Evolutionary conservation across 331 rosid genomes (phyloP).

Genomic region (Arachis monticola): DNA sequence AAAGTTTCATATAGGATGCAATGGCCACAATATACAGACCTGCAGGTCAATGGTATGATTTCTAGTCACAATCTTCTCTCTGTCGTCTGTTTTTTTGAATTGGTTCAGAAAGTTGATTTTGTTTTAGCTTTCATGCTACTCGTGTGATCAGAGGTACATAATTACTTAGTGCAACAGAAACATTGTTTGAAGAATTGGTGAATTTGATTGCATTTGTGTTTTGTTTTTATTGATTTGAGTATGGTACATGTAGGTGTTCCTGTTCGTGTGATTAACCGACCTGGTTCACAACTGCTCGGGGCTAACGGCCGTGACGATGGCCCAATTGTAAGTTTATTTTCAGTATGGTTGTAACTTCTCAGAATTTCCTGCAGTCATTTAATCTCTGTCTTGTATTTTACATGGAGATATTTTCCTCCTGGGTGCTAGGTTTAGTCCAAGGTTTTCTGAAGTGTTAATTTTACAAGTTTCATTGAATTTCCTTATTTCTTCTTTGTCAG

Average conservation of each 20-base stretch:
- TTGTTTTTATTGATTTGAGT: conserved; percentile 29
- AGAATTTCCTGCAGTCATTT: not conserved
- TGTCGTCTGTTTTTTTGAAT: conserved; percentile 23
- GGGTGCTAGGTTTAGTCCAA: conserved; percentile 1
- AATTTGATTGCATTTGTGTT: conserved; percentile 15
- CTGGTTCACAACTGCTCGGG: conserved; percentile 91
- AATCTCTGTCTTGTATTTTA: conserved; percentile 7
- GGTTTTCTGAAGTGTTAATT: not conserved
- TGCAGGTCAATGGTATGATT: conserved; percentile 88
- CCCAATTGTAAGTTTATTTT: conserved; percentile 72
- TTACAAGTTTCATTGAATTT: conserved; percentile 30
- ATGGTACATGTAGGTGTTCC: conserved; percentile 57
- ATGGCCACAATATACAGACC: conserved; percentile 93
- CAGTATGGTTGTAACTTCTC: conserved; percentile 25
- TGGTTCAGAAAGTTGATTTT: conserved; percentile 18
- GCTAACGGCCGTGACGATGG: conserved; percentile 98
- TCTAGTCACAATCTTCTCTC: not conserved
- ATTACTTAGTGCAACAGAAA: not conserved
- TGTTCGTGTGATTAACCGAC: conserved; percentile 93
- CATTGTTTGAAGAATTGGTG: not conserved
- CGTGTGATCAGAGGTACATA: conserved; percentile 4
- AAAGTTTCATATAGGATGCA: conserved; percentile 98
- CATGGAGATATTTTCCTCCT: conserved; percentile 15
- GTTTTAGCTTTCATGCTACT: conserved; percentile 4
- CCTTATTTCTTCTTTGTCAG: conserved; percentile 63